Percentiles rank a stretch among this genome's conserved stretches.
Evolutionary conservation across 768 basidiomycete genomes (phyloP).

Genomic region (Rhizopogon roseolus): DNA sequence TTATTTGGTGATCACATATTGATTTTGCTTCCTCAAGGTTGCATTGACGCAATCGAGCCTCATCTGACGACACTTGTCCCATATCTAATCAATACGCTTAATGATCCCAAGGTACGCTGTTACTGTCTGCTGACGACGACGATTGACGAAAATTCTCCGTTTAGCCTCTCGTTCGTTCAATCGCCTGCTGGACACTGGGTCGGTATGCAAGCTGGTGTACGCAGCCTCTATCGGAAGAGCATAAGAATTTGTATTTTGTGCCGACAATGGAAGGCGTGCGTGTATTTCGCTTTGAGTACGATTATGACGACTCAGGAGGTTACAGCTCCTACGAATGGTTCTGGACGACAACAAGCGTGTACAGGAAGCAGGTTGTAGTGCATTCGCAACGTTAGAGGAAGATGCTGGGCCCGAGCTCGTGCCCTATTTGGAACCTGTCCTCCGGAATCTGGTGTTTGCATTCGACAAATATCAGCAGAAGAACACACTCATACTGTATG

Average conservation of each 20-base stretch:
- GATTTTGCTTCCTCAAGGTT: conserved; percentile 49
- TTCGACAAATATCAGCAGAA: conserved; percentile 99
- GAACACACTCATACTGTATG: conserved; percentile 97
- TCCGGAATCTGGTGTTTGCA: conserved; percentile 91
- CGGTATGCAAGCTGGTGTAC: conserved; percentile 98
- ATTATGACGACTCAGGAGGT: neutral
- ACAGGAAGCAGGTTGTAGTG: conserved; percentile 98
- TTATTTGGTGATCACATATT: conserved; percentile 1
- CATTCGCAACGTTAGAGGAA: conserved; percentile 97
- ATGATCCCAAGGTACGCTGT: conserved; percentile 77
- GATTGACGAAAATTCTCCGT: conserved; percentile 4
- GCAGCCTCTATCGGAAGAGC: conserved; percentile 77
- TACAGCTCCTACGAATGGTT: conserved; percentile 92
- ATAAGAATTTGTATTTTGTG: conserved; percentile 87
- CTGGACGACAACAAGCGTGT: conserved; percentile 98
- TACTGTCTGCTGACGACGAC: conserved; percentile 3
- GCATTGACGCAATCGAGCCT: conserved; percentile 92
- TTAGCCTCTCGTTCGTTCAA: conserved; percentile 94
- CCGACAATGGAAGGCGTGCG: conserved; percentile 97
- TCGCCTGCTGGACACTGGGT: conserved; percentile 99
- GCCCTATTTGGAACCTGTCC: conserved; percentile 91
- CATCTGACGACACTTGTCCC: conserved; percentile 92
- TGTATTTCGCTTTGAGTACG: conserved; percentile 17
- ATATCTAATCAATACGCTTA: conserved; percentile 85
- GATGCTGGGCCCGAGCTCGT: conserved; percentile 88